Base-by-base conservation (phyloP, 2,329 filamentous ascomycete genomes). In the Claviceps spartinae region DNA sequence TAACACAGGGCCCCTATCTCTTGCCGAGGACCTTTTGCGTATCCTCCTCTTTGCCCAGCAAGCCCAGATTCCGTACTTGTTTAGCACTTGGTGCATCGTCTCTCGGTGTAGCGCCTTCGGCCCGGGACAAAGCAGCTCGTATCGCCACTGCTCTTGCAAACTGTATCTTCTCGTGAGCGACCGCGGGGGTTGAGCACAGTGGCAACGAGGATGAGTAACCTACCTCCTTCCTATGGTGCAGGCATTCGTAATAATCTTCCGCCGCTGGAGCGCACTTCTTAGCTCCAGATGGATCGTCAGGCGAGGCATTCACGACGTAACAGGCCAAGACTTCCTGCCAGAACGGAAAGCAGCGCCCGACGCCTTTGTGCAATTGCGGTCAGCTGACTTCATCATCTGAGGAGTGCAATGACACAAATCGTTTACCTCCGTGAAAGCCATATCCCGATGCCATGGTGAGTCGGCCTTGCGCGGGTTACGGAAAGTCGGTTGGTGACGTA, bases 201-300 rank as follows among this genome's bases (percentile, higher is more conserved):
- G 8, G n/a, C 18, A 13, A 46, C 34, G 3, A 38, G 14, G 5
- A 44, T 40, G 16, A 16, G 26, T 16, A 13, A 69, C 80, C 54
- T 64, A 97, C 93, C 88, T 98, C 93, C 76, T 98, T 98, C 77
- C 86, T 89, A 77, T 98, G 93, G 70, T 98, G 93, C 66, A 98
- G 74, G 71, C 94, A 98, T 75, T 98, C 93, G 69, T 96, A 95
- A 76, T 98, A 98, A 68, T 98, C 93, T 69, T 98, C 93, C 59
- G 97, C 76, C 4, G 82, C 79, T 16, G 86, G 84, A 18, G 78
- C 73, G 69, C 94, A 98, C 73, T 95, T 95, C 70, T 83, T 85
- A 75, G 90, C 93, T 60, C 88, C 88, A 16, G 82, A 80, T 60
- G 81, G 76, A 64, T 90, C 85, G 52, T 91, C 86, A 58, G 85